A percentile compares a stretch with the other conserved stretches of the same genome.
Conservation (phyloP, 495 filamentous ascomycete genomes). For the Achaetomiella virescens region DNA sequence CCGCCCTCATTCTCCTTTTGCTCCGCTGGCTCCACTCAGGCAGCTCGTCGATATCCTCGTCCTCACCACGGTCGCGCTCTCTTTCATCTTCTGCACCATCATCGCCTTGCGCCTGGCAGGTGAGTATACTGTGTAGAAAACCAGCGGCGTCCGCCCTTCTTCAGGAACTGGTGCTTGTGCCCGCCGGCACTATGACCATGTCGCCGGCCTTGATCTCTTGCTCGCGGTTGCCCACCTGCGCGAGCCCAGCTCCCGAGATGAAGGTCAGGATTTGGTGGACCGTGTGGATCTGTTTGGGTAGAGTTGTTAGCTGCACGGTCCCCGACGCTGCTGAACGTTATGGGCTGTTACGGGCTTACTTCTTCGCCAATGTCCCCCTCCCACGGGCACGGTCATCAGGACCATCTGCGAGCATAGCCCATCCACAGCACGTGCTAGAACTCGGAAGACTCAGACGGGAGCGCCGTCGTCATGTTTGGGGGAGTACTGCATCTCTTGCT, state of each 20-base stretch:
- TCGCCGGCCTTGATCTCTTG: constrained; percentile 53
- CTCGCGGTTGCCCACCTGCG: constrained; percentile 54
- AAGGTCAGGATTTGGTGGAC: constrained; percentile 62
- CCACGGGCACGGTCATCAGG: constrained; percentile 57
- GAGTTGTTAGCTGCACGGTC: too few relatives aligned
- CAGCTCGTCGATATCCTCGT: constrained; percentile 54
- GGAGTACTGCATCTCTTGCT: constrained; percentile 55
- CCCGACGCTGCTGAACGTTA: background rate
- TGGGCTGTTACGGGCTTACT: constrained; percentile 26
- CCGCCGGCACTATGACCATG: constrained; percentile 58
- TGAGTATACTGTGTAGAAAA: constrained; percentile 57
- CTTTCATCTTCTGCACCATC: constrained; percentile 56
- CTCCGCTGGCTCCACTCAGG: constrained; percentile 51
- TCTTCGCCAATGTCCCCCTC: constrained; percentile 62
- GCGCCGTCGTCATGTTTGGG: constrained; percentile 46
- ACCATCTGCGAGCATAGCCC: constrained; percentile 55
- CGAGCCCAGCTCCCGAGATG: constrained; percentile 51
- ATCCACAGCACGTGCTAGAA: constrained; percentile 59
- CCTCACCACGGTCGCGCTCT: constrained; percentile 56
- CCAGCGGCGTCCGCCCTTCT: constrained; percentile 46
- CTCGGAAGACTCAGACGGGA: constrained; percentile 45
- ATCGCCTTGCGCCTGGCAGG: constrained; percentile 53
- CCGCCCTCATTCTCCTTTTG: constrained; percentile 52
- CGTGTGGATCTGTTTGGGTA: constrained; percentile 40
- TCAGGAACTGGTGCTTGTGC: constrained; percentile 65